Base-by-base conservation (phyloP, 306 rosid species). In the Potentilla sterilis region DNA sequence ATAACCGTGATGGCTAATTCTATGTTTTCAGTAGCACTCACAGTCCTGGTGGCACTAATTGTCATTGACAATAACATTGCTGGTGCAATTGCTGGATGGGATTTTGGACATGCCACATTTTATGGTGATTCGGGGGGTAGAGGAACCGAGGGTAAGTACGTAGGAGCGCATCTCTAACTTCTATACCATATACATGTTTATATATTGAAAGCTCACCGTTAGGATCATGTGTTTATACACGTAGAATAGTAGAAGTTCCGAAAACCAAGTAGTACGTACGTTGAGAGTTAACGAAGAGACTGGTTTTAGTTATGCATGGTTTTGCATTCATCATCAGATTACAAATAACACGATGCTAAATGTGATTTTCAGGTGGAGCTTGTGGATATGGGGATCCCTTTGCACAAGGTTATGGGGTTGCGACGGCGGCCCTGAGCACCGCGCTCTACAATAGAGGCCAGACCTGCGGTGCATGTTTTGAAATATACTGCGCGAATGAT, bases 381-480 rank as follows among this genome's bases (percentile, higher is more conserved):
- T 67, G 51, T 67, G 71, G 72, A 67, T 67, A 66, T 66, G 44
- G 28, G 12, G 48, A 66, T 40, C 47, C 28, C 47, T 21, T 55
- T 9, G 18, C 19, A 5, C 18, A 59, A 24, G 65, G 65, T 11
- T 59, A 59, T 28, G 40, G 65, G 18, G 24, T 59, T 28, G 65
- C 40, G 18, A 59, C 18, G 9, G 24, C 65, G 0, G 40, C 65
- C 40, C 37, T 24, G 18, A 59, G 65, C 40, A 59, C 38, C 28
- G 65, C 18, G 40, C 65, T 59, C 40, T 59, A 1, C 65, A 24
- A 24, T 1, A 4, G 7, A 14, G 65, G 65, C 65, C 38, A 22
- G 37, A 28, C 38, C 2, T 58, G 38, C 37, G 38, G 65, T 10
- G 65, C 65, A 9, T 58, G 65, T 58, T 58, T 9, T 4, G 65